Conservation (phyloP, 2,329 filamentous ascomycete species). For the Mycosphaerella sp. region DNA sequence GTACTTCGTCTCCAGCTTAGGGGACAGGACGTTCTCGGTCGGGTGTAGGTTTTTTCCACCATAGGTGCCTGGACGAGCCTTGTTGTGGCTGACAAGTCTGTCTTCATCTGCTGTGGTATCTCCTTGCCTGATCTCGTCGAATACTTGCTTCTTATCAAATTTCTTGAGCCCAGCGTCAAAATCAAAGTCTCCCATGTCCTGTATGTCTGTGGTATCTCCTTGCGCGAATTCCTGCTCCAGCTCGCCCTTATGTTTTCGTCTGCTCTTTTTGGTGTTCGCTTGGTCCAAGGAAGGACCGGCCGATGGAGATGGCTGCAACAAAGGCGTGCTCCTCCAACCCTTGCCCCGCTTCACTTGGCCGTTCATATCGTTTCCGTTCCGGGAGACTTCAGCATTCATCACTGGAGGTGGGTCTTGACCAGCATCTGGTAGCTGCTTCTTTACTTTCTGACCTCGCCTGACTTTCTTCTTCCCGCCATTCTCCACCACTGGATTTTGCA, state of each 20-base stretch:
- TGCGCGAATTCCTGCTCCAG: conserved; percentile 82
- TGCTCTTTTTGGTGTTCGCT: conserved; percentile 30
- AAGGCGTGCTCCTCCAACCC: conserved; percentile 62
- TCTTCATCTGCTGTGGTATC: conserved; percentile 85
- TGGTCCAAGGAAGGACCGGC: conserved; percentile 32
- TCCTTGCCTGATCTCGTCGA: conserved; percentile 83
- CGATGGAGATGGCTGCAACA: conserved; percentile 55
- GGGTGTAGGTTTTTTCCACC: conserved; percentile 84
- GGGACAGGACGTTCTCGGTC: conserved; percentile 81
- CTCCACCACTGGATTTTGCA: conserved; percentile 19
- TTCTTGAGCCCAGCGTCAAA: conserved; percentile 85
- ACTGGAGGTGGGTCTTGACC: conserved; percentile 26
- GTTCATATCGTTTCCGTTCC: conserved; percentile 36
- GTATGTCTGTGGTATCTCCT: conserved; percentile 89
- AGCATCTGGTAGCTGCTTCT: conserved; percentile 27
- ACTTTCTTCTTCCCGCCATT: conserved; percentile 41
- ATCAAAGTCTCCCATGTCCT: conserved; percentile 91
- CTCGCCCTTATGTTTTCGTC: conserved; percentile 46
- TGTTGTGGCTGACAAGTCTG: conserved; percentile 85
- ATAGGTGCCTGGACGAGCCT: conserved; percentile 48
- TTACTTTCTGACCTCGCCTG: conserved; percentile 40
- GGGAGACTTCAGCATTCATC: conserved; percentile 33
- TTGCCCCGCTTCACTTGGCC: conserved; percentile 46
- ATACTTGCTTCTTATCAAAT: conserved; percentile 88
- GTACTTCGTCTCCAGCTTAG: conserved; percentile 31